A percentile compares a stretch with the other conserved stretches of the same genome.
Conservation (phyloP, 1,284 basidiomycete genomes). For the Naganishia sp. region DNA sequence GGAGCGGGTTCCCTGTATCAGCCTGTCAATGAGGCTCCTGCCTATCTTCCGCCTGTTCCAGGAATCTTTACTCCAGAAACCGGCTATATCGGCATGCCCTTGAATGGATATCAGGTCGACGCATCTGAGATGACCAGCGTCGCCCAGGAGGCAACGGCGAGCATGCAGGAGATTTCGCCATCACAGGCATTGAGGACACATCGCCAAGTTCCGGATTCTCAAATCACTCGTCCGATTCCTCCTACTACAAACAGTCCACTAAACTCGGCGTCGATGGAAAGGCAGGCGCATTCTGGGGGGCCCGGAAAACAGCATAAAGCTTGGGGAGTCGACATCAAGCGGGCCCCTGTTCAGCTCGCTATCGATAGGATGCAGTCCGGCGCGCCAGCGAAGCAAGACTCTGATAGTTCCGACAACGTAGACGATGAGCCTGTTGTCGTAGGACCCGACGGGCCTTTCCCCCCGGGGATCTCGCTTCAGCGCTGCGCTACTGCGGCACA, state of each 20-base stretch:
- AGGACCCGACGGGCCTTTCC: slow-evolving; percentile 44
- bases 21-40: slow-evolving; percentile 28
- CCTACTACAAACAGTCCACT: neutral
- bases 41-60: slow-evolving; percentile 28
- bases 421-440: slow-evolving; percentile 33
- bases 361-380: slow-evolving; percentile 13
- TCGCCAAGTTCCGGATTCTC: neutral
- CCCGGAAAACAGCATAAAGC: slow-evolving; percentile 46
- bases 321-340: slow-evolving; percentile 51
- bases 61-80: slow-evolving; percentile 33
- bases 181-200: slow-evolving; percentile 2
- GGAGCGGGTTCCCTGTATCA: slow-evolving; percentile 41
- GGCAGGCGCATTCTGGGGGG: neutral
- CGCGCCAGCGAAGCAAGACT: slow-evolving; percentile 13
- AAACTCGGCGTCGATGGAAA: neutral
- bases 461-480: slow-evolving; percentile 52
- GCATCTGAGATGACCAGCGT: neutral
- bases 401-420: slow-evolving; percentile 18
- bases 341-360: slow-evolving; percentile 28
- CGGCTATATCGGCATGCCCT: slow-evolving; percentile 30
- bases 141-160: slow-evolving; percentile 1
- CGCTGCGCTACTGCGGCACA: slow-evolving; percentile 53
- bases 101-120: slow-evolving; percentile 23
- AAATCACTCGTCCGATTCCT: neutral
- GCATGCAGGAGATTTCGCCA: slow-evolving; percentile 24